A percentile compares a stretch with the other conserved stretches of the same genome.
These are phyloP conservation scores for Linnemannia hyalina DNA, from an alignment of 192 early-diverging fungal genomes.

Conservation along the genomic window DNA sequence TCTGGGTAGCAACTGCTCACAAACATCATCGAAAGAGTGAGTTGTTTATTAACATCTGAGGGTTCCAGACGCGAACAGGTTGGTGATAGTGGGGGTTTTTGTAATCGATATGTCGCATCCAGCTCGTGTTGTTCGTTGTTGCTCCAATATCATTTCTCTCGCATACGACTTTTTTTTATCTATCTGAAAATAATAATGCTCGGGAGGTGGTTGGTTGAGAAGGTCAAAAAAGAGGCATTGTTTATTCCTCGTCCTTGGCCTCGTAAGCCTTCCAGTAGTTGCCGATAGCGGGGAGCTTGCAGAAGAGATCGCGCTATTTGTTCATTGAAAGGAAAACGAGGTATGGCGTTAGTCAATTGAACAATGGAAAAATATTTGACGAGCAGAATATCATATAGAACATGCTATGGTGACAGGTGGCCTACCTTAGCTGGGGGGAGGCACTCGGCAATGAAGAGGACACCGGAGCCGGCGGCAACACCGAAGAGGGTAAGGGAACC, in stretches of 20 bases:
- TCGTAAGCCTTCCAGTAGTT: conserved; percentile 56
- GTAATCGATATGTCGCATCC: background rate
- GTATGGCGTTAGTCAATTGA: background rate
- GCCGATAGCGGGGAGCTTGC: conserved; percentile 56
- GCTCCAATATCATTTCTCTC: background rate
- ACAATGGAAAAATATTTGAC: background rate
- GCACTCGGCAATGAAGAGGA: conserved; percentile 56
- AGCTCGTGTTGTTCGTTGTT: background rate
- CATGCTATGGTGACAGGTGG: background rate
- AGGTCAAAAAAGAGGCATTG: conserved; percentile 13
- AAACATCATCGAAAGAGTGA: too few relatives aligned
- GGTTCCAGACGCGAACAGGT: background rate
- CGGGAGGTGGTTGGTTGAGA: background rate
- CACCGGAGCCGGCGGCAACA: conserved; percentile 50
- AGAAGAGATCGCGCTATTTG: conserved; percentile 49
- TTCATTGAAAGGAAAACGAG: background rate
- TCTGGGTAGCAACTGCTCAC: too few relatives aligned
- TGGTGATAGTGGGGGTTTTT: background rate
- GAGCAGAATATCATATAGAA: background rate
- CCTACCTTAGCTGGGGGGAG: conserved; percentile 56
- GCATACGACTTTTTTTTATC: background rate
- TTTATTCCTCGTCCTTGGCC: conserved; percentile 59
- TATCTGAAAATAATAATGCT: background rate
- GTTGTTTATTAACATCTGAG: too few relatives aligned
- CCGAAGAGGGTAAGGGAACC: conserved; percentile 40